Evolutionary conservation across 208 protist genomes (phyloP), one percentile per base, ranked within the genome.

Genomic region (Acanthamoeba culbertsoni): DNA sequence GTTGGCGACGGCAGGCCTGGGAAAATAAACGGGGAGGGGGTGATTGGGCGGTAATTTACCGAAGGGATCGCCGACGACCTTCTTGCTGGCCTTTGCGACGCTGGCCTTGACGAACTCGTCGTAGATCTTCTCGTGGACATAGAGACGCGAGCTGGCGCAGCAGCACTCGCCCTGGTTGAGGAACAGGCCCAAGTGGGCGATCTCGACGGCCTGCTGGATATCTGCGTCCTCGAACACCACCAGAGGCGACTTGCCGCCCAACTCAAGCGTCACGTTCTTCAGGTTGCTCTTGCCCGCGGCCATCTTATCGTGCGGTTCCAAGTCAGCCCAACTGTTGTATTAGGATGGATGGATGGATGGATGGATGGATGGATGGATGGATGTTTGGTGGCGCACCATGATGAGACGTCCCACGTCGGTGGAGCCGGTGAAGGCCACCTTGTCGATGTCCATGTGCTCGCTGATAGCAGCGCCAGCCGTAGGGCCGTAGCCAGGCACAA

Each of bases 111-210:
- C 51, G 28, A 75, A 75, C 35, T 75, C 65, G 65, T 75, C 65
- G 65, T 75, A 75, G 35, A 75, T 75, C 65, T 75, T 75, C 16
- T 75, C 65, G 23, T 75, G 65, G 23, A 75, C 65, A 31, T 40
- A 75, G 12, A 75, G 28, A 40, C 65, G 75, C 33, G 98, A 97
- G 46, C 97, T 93, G 63, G 97, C 98, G 65, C 98, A 97, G 95
- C 98, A 98, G 95, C 98, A 98, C 95, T 98, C 97, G 31, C 98
- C 98, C 91, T 97, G 98, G 95, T 98, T 98, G 94, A 98, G 96
- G 65, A 75, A 75, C 18, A 75, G 23, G 28, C 28, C 65, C 35
- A n/a, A 40, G 28, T 75, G 65, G 2, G 97, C 96, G 86, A 96
- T 92, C 31, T 59, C 86, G 7, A 97, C 96, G 40, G 96, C 96